Evolutionary conservation across 1,139 yeast species (phyloP).

Genomic region (Kluyveromyces sp.): DNA sequence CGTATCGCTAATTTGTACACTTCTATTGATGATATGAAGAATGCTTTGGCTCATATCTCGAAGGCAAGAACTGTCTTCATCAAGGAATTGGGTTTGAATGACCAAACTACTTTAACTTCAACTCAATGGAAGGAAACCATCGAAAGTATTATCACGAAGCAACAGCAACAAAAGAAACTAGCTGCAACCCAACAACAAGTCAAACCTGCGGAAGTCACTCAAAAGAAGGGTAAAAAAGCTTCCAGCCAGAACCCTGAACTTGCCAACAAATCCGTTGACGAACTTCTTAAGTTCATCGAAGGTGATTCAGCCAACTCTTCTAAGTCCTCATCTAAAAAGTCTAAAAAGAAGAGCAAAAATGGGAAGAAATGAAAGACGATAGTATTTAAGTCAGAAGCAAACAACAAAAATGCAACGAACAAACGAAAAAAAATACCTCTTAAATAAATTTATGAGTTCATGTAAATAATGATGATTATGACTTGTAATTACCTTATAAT

Average conservation of each 20-base stretch:
- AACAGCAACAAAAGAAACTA: conserved; percentile 22
- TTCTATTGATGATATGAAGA: conserved; percentile 48
- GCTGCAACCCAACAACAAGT: conserved; percentile 18
- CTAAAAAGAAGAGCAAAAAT: conserved; percentile 18
- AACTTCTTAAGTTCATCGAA: conserved; percentile 58
- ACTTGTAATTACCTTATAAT: neutral
- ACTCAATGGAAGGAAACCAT: conserved; percentile 51
- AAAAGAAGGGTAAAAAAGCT: conserved; percentile 24
- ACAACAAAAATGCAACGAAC: neutral
- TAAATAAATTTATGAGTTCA: neutral
- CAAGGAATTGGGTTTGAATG: conserved; percentile 38
- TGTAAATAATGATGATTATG: conserved; percentile 4
- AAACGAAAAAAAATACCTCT: neutral
- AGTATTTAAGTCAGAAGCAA: no score
- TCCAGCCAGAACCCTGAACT: conserved; percentile 44
- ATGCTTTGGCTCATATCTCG: conserved; percentile 44
- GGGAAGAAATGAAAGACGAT: no score
- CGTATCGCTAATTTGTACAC: conserved; percentile 45
- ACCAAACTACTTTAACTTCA: conserved; percentile 33
- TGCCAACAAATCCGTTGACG: conserved; percentile 58
- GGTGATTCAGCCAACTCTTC: conserved; percentile 32
- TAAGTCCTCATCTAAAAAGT: conserved; percentile 25
- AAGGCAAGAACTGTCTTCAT: conserved; percentile 61
- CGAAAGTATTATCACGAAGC: conserved; percentile 21
- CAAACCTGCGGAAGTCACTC: conserved; percentile 10